phyloP scores from a whole-genome alignment of 768 basidiomycete genomes.

The Russula ochroleuca region DNA sequence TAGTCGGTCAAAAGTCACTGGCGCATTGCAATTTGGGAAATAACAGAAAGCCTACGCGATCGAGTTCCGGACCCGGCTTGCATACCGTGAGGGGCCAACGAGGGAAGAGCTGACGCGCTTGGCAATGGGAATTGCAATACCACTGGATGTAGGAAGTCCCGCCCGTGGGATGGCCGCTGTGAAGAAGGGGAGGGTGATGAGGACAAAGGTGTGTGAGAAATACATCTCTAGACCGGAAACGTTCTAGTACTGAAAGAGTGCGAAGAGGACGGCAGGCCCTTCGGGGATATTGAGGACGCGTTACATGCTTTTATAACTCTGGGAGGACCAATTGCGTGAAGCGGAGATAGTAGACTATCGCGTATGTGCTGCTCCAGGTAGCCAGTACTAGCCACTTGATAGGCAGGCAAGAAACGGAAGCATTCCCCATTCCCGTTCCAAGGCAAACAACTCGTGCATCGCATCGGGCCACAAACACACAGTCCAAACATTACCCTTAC shows the following conservation, averaged over 20 bases:
- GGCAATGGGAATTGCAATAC: slow-evolving; percentile 1
- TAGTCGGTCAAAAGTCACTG: background rate
- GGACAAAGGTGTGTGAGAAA: background rate
- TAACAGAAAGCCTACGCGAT: background rate
- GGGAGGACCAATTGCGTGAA: no score
- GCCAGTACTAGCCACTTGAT: no score
- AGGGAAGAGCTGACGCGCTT: background rate
- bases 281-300: no score
- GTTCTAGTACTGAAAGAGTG: background rate
- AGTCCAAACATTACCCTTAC: no score
- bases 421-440: no score
- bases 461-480: no score
- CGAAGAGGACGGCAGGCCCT: background rate
- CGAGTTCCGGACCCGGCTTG: background rate
- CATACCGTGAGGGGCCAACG: background rate
- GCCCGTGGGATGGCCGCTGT: background rate
- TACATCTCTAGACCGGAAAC: slow-evolving; percentile 1
- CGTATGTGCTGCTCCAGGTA: no score
- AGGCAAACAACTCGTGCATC: no score
- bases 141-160: no score
- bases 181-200: background rate
- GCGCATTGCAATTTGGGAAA: background rate
- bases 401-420: no score
- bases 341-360: no score
- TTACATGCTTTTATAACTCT: no score